Conservation (phyloP, 495 filamentous ascomycete species). For the Cladorrhinum samala region DNA sequence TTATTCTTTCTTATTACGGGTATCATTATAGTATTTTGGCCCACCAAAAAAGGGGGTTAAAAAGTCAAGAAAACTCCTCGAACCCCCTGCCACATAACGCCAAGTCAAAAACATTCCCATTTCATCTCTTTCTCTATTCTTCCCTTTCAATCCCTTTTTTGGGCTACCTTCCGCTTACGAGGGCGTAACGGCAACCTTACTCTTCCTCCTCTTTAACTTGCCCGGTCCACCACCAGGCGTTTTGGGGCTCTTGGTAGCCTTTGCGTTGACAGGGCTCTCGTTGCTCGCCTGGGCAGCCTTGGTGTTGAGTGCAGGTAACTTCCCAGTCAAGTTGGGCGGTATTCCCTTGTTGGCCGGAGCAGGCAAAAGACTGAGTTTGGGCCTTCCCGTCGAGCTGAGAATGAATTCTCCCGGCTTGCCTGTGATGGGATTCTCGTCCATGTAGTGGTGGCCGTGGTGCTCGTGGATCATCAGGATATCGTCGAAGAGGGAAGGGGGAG, state of each 20-base stretch:
- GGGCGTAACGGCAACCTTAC: conserved; percentile 36
- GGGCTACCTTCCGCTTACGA: neutral
- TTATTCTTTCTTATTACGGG: no score
- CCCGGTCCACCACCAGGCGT: conserved; percentile 35
- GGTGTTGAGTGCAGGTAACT: conserved; percentile 33
- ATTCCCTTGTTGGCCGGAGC: neutral
- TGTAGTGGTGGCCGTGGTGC: conserved; percentile 68
- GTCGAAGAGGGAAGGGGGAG: conserved; percentile 52
- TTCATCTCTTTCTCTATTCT: no score
- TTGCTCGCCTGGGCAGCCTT: conserved; percentile 28
- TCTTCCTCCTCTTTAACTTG: conserved; percentile 55
- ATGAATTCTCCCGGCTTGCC: conserved; percentile 85
- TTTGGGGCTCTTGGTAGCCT: conserved; percentile 47
- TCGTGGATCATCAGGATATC: conserved; percentile 61
- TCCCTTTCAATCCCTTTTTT: neutral
- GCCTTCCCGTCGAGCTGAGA: conserved; percentile 55
- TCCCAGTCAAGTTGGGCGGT: neutral
- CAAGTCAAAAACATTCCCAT: no score
- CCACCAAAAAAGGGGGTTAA: no score
- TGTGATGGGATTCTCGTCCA: conserved; percentile 85
- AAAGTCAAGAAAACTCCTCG: no score
- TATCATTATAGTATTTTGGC: no score
- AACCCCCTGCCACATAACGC: no score
- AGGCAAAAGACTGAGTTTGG: conserved; percentile 25
- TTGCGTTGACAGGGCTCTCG: conserved; percentile 29